Base-by-base conservation (phyloP, 768 basidiomycete genomes). In the Panaeolus papilionaceus region DNA sequence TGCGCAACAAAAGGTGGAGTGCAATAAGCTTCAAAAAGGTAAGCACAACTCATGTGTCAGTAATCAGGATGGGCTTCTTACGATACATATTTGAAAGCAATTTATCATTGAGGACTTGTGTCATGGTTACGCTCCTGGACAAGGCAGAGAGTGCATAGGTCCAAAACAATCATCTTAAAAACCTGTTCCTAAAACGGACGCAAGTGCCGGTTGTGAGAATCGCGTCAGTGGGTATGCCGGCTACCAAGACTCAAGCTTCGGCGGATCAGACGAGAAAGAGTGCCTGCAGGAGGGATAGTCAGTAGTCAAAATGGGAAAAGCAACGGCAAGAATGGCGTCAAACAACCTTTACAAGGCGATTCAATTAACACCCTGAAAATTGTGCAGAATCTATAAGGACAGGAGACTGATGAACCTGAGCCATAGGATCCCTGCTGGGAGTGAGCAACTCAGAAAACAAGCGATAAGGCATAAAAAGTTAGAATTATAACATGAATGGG, bases 401-500 rank as follows among this genome's bases (percentile, higher is more conserved):
- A 5, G 14, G 47, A 49, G 47, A 33, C 20, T 8, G 47, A 49
- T 23, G 9, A 18, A n/a, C n/a, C n/a, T 49, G n/a, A 49, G 16
- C 20, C 14, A 23, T 49, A 23, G 47, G 8, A 9, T 9, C 8
- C 6, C 8, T 49, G 20, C 8, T 23, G 23, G 20, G 16, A 26
- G 7, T 26, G 42, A 49, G 23, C 44, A 26, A 18, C 47, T 49
- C 11, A 49, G 23, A 23, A 33, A 23, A 4, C n/a, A 16, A 23
- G n/a, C 47, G 6, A 8, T 23, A 12, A 37, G 16, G 11, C 26
- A 33, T 58, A 58, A 58, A 49, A 58, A 70, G 65, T 51, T 66
- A 64, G 66, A 64, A 67, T 67, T 72, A 71, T 66, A 71, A 71
- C 65, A 71, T 71, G 84, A 83, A 66, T 67, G 64, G 64, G 49